Percentiles rank a stretch among this genome's conserved stretches.
Evolutionary conservation across 1,284 basidiomycete species (phyloP).

Genomic region (Wallemia mellicola): DNA sequence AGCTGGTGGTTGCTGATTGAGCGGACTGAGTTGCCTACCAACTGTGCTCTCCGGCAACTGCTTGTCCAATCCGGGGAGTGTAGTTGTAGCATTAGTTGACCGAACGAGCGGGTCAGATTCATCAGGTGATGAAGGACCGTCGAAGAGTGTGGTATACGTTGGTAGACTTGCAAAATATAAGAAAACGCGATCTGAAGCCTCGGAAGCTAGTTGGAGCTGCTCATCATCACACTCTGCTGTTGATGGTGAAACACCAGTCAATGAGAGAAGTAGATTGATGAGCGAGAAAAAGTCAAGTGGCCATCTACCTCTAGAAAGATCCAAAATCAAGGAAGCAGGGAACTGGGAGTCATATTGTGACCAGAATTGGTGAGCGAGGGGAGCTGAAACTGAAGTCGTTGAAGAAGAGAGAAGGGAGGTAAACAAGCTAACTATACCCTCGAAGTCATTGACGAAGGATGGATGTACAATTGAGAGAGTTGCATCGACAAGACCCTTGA

Average conservation of each 20-base stretch:
- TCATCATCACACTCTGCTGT: not conserved
- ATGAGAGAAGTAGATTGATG: not conserved
- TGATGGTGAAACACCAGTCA: not conserved
- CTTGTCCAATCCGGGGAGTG: not conserved
- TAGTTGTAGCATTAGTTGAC: not conserved
- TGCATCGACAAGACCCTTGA: not conserved
- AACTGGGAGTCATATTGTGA: not conserved
- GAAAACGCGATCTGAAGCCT: not conserved
- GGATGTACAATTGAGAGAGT: not conserved
- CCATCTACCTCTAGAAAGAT: not conserved
- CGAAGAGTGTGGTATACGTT: not conserved
- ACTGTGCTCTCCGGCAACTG: not conserved
- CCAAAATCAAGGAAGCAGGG: not conserved
- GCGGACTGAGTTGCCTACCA: not conserved
- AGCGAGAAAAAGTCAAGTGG: not conserved
- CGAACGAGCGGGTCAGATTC: not conserved
- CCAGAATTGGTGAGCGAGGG: not conserved
- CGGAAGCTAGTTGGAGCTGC: not conserved
- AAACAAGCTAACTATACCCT: not conserved
- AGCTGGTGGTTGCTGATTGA: not conserved
- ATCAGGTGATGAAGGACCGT: not conserved
- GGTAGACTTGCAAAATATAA: not conserved
- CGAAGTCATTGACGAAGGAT: not conserved
- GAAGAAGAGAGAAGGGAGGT: not conserved
- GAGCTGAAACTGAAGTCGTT: not conserved